Evolutionary conservation across 345 rosid genomes (phyloP).

Genomic region (Ceriops tagal): DNA sequence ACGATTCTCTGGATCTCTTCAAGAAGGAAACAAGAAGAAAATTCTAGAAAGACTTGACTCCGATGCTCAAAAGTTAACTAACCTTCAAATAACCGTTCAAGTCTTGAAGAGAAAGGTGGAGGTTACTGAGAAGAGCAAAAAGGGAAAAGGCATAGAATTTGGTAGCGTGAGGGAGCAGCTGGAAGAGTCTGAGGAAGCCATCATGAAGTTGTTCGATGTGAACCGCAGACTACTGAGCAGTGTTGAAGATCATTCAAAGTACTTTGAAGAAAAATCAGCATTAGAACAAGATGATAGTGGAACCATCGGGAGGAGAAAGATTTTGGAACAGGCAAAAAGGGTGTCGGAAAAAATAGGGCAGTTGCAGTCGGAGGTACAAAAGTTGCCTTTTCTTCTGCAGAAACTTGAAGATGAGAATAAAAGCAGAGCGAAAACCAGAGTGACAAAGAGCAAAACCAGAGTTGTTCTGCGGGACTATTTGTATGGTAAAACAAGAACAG

Average conservation of each 20-base stretch:
- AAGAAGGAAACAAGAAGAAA: slow-evolving; percentile 56
- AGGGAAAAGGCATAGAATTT: slow-evolving; percentile 62
- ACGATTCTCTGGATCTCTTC: slow-evolving; percentile 49
- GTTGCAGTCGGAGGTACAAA: slow-evolving; percentile 89
- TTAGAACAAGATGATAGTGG: slow-evolving; percentile 43
- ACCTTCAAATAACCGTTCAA: slow-evolving; percentile 70
- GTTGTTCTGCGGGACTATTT: slow-evolving; percentile 78
- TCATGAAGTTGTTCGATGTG: slow-evolving; percentile 51
- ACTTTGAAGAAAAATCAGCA: slow-evolving; percentile 45
- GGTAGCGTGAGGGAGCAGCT: slow-evolving; percentile 70
- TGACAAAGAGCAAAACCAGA: slow-evolving; percentile 49
- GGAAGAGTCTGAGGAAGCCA: slow-evolving; percentile 68
- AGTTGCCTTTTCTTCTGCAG: slow-evolving; percentile 65
- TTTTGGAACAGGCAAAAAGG: slow-evolving; percentile 73
- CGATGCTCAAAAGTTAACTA: slow-evolving; percentile 77
- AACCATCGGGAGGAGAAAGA: slow-evolving; percentile 40
- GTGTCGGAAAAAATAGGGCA: slow-evolving; percentile 82
- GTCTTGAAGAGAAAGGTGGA: slow-evolving; percentile 78
- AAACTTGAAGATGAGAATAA: slow-evolving; percentile 67
- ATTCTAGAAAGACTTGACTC: slow-evolving; percentile 87
- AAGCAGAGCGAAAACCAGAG: slow-evolving; percentile 45
- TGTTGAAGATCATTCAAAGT: slow-evolving; percentile 39
- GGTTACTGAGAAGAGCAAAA: slow-evolving; percentile 51
- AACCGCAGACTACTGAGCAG: slow-evolving; percentile 59
- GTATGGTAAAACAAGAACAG: slow-evolving; percentile 51